These are phyloP conservation scores for Guyanaporus albipodus DNA, from an alignment of 768 basidiomycete genomes.

Conservation along the genomic window DNA sequence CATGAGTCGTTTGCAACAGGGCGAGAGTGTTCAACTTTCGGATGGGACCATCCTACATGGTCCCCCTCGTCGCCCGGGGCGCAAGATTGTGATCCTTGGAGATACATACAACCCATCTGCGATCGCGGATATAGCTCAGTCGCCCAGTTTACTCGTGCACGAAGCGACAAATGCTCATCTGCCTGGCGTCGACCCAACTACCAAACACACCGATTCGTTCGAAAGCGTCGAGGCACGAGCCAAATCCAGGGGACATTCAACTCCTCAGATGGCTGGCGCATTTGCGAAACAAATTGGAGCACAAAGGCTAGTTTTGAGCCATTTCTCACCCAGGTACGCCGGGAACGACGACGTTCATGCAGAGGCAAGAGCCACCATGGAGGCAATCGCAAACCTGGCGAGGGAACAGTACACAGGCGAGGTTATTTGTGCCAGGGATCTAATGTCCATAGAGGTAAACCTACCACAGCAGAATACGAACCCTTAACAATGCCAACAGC, in stretches of 20 bases:
- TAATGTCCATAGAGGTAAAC: constrained; percentile 64
- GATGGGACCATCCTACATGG: constrained; percentile 74
- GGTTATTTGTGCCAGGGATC: constrained; percentile 68
- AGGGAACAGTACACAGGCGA: constrained; percentile 48
- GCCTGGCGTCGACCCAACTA: constrained; percentile 54
- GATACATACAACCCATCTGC: constrained; percentile 81
- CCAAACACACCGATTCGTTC: constrained; percentile 59
- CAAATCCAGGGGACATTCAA: constrained; percentile 82
- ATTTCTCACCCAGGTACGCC: constrained; percentile 79
- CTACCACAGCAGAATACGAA: constrained; percentile 25
- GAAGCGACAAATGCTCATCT: constrained; percentile 90
- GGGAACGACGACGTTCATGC: constrained; percentile 55
- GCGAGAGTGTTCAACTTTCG: constrained; percentile 55
- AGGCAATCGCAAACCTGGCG: constrained; percentile 57
- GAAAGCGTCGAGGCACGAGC: constrained; percentile 59
- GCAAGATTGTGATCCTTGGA: constrained; percentile 78
- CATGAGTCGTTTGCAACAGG: constrained; percentile 63
- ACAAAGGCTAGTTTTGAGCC: constrained; percentile 66
- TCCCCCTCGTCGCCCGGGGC: constrained; percentile 59
- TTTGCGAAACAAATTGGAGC: constrained; percentile 71
- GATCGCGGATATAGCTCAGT: constrained; percentile 54
- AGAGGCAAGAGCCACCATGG: constrained; percentile 54
- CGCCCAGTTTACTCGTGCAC: constrained; percentile 74
- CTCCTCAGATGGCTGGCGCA: constrained; percentile 83
- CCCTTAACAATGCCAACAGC: constrained; percentile 4